Evolutionary conservation across 2,329 filamentous ascomycete genomes (phyloP), one percentile per base, ranked within the genome.

Genomic region (Dactylellina parvicollis): DNA sequence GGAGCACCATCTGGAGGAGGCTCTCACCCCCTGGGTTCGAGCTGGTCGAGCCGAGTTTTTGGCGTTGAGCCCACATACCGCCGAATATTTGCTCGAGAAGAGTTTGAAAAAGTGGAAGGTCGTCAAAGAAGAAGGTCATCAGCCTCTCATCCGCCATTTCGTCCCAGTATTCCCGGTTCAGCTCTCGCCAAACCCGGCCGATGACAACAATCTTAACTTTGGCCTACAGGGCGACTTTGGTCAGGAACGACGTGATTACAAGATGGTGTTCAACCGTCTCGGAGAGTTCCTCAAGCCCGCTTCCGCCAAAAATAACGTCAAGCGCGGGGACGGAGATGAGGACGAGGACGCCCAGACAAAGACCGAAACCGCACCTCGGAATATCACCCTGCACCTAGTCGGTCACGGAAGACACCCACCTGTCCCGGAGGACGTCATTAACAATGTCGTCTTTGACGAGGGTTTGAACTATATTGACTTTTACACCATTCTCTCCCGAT

Each of bases 171-270:
- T 79, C 70, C 78, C 78, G 8, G 77, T 79, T 4, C 32, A 62
- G 7, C 60, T 77, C 0, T 67, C 74, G 9, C 46, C 70, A 1
- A 47, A 52, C 12, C 42, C 59, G n/a, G 26, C 49, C 30, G 61
- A 72, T 16, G 64, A 64, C 18, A 55, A 20, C 44, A 75, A 46
- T 55, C 78, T 54, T 10, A 67, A 59, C 28, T 78, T 79, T 62
- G 78, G 74, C 10, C 67, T 79, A 20, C 78, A 79, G 66, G 78
- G 78, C 14, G 73, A 78, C 52, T 79, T 78, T 55, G 78, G 78
- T 12, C 73, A 75, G 24, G 50, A 75, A 22, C 65, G 78, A 30
- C 62, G 78, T 24, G 75, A 79, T 42, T 79, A 78, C 71, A 73
- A 75, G 16, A 73, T 67, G 61, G 75, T 78, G 18, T 79, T 79